Conservation (phyloP, 2,329 filamentous ascomycete genomes). For the Fusarium acutatum region DNA sequence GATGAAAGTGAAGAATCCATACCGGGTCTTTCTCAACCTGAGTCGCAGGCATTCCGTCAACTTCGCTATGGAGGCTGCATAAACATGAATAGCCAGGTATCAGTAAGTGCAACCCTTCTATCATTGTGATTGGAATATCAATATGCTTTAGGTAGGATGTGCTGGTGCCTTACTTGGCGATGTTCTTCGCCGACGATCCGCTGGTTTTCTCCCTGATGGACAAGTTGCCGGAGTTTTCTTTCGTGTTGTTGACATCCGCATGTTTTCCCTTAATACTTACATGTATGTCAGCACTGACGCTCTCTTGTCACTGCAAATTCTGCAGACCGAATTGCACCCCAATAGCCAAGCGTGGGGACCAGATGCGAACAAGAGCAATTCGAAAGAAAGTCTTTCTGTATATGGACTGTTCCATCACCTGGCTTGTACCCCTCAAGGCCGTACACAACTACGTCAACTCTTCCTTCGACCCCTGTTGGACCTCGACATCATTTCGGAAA, state of each 20-base stretch:
- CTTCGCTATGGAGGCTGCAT: slow-evolving; percentile 75
- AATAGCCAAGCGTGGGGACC: slow-evolving; percentile 78
- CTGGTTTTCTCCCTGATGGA: slow-evolving; percentile 70
- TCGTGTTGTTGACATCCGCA: slow-evolving; percentile 71
- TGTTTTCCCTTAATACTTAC: slow-evolving; percentile 72
- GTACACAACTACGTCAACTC: slow-evolving; percentile 74
- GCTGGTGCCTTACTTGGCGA: slow-evolving; percentile 87
- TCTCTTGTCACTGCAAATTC: slow-evolving; percentile 82
- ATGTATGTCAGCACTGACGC: slow-evolving; percentile 88
- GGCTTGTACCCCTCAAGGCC: slow-evolving; percentile 82
- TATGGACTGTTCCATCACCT: slow-evolving; percentile 83
- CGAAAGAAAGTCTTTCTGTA: slow-evolving; percentile 84
- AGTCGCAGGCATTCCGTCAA: slow-evolving; percentile 66
- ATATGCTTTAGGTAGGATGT: slow-evolving; percentile 71
- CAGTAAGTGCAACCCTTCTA: slow-evolving; percentile 54
- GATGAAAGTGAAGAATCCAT: slow-evolving; percentile 38
- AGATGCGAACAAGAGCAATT: slow-evolving; percentile 56
- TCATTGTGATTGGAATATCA: background rate
- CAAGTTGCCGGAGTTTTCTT: slow-evolving; percentile 60
- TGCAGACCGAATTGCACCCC: slow-evolving; percentile 83
- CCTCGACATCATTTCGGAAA: slow-evolving; percentile 71
- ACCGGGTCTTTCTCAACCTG: slow-evolving; percentile 50
- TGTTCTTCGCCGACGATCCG: slow-evolving; percentile 68
- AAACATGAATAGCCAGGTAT: slow-evolving; percentile 76
- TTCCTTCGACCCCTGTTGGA: slow-evolving; percentile 83